These are phyloP conservation scores for Mimosa pudica DNA, from an alignment of 306 rosid genomes.

Conservation along the genomic window DNA sequence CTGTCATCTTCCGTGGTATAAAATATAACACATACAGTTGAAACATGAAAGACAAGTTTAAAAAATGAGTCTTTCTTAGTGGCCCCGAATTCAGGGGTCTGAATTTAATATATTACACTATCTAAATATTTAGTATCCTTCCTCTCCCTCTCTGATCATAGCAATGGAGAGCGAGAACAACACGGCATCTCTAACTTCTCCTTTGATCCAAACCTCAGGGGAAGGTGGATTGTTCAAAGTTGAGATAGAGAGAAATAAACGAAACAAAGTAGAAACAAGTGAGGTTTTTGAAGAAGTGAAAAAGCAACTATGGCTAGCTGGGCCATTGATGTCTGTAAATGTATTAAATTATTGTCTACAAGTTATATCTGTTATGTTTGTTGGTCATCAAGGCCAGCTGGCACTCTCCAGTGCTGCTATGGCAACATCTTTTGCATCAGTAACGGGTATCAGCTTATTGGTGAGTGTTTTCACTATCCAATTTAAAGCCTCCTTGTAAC, in stretches of 20 bases:
- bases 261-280: constrained; percentile 13
- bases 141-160: not conserved
- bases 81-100: not conserved
- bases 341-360: constrained; percentile 54
- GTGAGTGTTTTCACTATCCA: constrained; percentile 34
- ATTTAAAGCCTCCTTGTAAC: not conserved
- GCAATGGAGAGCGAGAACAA: constrained; percentile 49
- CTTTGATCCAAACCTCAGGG: constrained; percentile 44
- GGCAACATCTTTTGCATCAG: constrained; percentile 74
- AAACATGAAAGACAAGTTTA: not conserved
- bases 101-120: not conserved
- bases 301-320: constrained; percentile 89
- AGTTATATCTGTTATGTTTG: constrained; percentile 75
- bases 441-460: constrained; percentile 76
- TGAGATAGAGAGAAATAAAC: constrained; percentile 20
- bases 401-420: constrained; percentile 71
- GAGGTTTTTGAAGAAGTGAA: constrained; percentile 53
- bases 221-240: constrained; percentile 30
- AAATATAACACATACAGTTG: not conserved
- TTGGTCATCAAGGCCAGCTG: constrained; percentile 69
- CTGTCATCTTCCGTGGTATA: not conserved
- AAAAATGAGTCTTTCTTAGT: not conserved
- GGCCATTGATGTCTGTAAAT: constrained; percentile 58
- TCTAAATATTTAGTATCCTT: not conserved
- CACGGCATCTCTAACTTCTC: constrained; percentile 34